Evolutionary conservation across 2,329 filamentous ascomycete species (phyloP).

Genomic region (Fusarium beomiforme): DNA sequence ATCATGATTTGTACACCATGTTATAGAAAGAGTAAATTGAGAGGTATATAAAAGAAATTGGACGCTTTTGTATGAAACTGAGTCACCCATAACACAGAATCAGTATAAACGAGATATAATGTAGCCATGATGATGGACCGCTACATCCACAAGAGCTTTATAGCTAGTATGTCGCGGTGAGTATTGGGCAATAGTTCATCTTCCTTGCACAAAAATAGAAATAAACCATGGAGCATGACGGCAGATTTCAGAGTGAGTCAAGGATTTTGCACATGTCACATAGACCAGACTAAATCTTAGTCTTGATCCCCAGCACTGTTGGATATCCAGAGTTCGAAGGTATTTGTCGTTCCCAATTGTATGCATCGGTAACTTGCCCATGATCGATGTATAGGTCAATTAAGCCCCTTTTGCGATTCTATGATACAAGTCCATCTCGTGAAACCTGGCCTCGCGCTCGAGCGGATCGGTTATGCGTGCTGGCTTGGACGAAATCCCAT

Average conservation of each 20-base stretch:
- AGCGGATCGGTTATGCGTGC: constrained; percentile 42
- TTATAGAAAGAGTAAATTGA: not conserved
- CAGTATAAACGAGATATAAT: constrained; percentile 44
- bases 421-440: constrained; percentile 55
- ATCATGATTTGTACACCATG: not conserved
- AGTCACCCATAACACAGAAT: not conserved
- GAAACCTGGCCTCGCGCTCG: constrained; percentile 35
- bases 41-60: not conserved
- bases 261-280: constrained; percentile 55
- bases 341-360: not conserved
- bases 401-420: constrained; percentile 50
- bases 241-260: constrained; percentile 86
- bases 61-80: not conserved
- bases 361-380: not conserved
- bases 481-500: constrained; percentile 36
- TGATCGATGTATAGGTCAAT: constrained; percentile 47
- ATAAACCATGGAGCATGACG: constrained; percentile 72
- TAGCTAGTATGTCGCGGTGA: constrained; percentile 71
- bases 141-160: constrained; percentile 64
- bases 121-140: constrained; percentile 77
- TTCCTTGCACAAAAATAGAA: constrained; percentile 89
- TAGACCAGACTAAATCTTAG: not conserved
- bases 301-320: constrained; percentile 1
- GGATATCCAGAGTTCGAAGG: not conserved
- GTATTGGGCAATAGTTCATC: constrained; percentile 69